Evolutionary conservation across 371 early-diverging fungal genomes (phyloP).

Genomic region (Mucor piriformis): DNA sequence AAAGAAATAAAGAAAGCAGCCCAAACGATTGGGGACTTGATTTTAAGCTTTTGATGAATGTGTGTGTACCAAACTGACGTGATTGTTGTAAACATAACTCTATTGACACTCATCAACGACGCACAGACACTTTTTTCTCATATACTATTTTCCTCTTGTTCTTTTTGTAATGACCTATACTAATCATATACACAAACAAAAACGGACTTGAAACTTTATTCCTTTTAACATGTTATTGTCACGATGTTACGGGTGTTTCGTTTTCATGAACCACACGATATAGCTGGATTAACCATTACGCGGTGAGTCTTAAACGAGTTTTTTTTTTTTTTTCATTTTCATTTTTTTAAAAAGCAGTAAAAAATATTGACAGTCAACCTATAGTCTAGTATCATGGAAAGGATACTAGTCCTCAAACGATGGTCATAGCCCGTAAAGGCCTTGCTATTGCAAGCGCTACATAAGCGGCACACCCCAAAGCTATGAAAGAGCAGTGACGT

Average conservation of each 20-base stretch:
- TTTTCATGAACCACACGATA: neutral
- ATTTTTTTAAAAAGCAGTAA: slow-evolving; percentile 1
- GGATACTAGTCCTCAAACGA: slow-evolving; percentile 34
- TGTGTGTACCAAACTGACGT: neutral
- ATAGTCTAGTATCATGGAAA: slow-evolving; percentile 31
- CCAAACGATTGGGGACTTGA: no score
- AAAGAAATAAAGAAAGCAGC: no score
- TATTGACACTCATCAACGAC: no score
- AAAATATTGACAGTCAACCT: slow-evolving; percentile 31
- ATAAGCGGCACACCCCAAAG: slow-evolving; percentile 28
- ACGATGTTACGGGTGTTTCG: no score
- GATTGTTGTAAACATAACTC: neutral
- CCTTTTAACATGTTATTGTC: no score
- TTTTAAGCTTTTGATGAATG: no score
- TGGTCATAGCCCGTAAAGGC: slow-evolving; percentile 10
- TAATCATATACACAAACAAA: no score
- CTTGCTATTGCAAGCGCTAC: slow-evolving; percentile 36
- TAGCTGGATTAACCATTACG: neutral
- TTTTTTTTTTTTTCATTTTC: neutral
- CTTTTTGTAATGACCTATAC: no score
- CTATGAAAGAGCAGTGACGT: slow-evolving; percentile 27
- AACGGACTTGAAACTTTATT: no score
- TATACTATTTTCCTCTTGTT: no score
- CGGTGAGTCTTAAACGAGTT: neutral
- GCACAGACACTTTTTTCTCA: neutral